Evolutionary conservation across 208 protist species (phyloP), one percentile per base, ranked within the genome.

Genomic region (Acanthamoeba rhysodes): DNA sequence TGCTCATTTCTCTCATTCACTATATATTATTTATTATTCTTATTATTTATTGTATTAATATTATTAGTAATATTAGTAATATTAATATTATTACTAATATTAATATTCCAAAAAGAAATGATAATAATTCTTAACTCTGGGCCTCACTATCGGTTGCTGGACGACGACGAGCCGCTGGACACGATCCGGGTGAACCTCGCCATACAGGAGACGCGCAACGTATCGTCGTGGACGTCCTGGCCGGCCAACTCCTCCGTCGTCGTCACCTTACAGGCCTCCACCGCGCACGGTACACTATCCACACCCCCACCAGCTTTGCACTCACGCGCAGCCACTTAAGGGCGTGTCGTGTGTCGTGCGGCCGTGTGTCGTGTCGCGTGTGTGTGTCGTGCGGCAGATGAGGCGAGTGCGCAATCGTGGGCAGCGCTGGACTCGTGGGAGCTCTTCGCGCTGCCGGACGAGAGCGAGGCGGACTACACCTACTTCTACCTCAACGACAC

Each of bases 401-500:
- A 22, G 53, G 53, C 53, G 16, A 59, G 53, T 20, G 53, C 53
- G 53, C 16, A 22, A 29, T 74, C n/a, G 24, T 74, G 66, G 66
- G 24, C 10, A 4, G 66, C 24, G 10, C 72, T 80, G 29, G 72
- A 80, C 72, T 80, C 72, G 72, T 80, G 72, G 72, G 18, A 80
- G 72, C 72, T 80, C 24, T 5, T 29, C 6, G 72, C 72, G 72
- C 72, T 32, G 18, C 9, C 72, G 18, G 72, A 80, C 37, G 72
- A 80, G 10, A 80, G 72, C 37, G 24, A 80, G 22, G 18, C 0
- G 14, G 72, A 80, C 72, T 50, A 45, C 32, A 45, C 32, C 72
- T 80, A 80, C 72, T 80, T 80, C 72, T 80, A 80, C 34, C 18
- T 80, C 29, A 80, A 80, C 72, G 72, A 80, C 9, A 80, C 72